A percentile compares a stretch with the other conserved stretches of the same genome.
Evolutionary conservation across 371 early-diverging fungal genomes (phyloP).

Genomic region (Apophysomyces elegans): DNA sequence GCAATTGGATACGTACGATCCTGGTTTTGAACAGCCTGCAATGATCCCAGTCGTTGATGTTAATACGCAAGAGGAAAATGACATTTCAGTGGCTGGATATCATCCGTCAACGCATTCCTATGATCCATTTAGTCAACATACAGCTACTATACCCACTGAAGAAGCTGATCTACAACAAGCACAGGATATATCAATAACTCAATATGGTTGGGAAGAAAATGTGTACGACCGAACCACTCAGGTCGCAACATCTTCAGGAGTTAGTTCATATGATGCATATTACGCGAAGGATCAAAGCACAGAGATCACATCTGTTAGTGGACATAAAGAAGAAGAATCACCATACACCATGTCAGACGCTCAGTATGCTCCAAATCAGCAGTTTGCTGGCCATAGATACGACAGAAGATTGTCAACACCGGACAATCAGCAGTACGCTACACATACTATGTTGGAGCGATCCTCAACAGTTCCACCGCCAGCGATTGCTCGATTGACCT

Average conservation of each 20-base stretch:
- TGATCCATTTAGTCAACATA: conserved; percentile 5
- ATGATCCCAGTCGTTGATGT: background rate
- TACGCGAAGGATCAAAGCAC: background rate
- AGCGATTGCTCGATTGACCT: conserved; percentile 21
- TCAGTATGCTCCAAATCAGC: background rate
- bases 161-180: background rate
- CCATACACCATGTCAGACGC: background rate
- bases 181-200: background rate
- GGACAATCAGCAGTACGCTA: background rate
- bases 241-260: background rate
- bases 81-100: background rate
- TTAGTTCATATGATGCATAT: background rate
- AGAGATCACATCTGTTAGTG: background rate
- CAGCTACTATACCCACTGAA: conserved; percentile 1
- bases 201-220: conserved; percentile 4
- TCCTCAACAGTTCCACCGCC: conserved; percentile 29
- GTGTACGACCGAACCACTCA: background rate
- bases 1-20: background rate
- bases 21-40: background rate
- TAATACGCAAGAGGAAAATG: background rate
- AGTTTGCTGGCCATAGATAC: background rate
- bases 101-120: background rate
- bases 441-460: conserved; percentile 7
- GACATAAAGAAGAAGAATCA: background rate
- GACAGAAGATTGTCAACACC: conserved; percentile 1